Base-by-base conservation (phyloP, 176 grass and related monocot genomes). In the Ampelocalamus luodianensis region DNA sequence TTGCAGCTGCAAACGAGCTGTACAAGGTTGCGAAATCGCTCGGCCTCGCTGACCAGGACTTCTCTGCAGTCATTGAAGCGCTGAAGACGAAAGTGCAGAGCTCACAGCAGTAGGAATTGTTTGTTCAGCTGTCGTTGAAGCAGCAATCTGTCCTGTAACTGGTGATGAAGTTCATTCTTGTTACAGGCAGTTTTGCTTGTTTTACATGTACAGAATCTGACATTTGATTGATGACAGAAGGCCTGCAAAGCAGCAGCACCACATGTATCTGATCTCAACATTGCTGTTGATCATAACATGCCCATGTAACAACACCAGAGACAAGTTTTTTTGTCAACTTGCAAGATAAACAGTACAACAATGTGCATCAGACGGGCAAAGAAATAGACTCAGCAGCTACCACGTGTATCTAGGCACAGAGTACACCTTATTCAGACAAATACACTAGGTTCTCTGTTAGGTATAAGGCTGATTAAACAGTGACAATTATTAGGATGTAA, bases 21-120 rank as follows among this genome's bases (percentile, higher is more conserved):
- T 92, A 98, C 88, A 95, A 98, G 87, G 85, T 87, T 54, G 93
- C 89, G 5, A 93, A 92, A 74, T 93, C 89, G 43, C 83, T 91
- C 7, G 96, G 91, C 64, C 86, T 95, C 4, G 74, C 89, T 18
- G 93, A 93, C 65, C 87, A 90, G 12, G 89, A 95, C 74, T 98
- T 98, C 83, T 92, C 91, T 45, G 93, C 93, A 9, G 93, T 94
- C 73, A 90, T 94, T 81, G 91, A 95, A 85, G 89, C 93, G 44
- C 87, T 93, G 68, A 93, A 91, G 79, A 71, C 68, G 10, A 89
- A 95, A 66, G 56, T 68, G 70, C 72, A 85, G 76, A 79, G 66
- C 83, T 83, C 72, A 18, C 65, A 79, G 62, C 39, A 83, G 32
- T 83, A 86, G 65, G 26, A 18, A 5, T 39, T 63, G 48, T 63